phyloP scores from a whole-genome alignment of 176 grass and related monocot genomes.

The Tuctoria greenei region DNA sequence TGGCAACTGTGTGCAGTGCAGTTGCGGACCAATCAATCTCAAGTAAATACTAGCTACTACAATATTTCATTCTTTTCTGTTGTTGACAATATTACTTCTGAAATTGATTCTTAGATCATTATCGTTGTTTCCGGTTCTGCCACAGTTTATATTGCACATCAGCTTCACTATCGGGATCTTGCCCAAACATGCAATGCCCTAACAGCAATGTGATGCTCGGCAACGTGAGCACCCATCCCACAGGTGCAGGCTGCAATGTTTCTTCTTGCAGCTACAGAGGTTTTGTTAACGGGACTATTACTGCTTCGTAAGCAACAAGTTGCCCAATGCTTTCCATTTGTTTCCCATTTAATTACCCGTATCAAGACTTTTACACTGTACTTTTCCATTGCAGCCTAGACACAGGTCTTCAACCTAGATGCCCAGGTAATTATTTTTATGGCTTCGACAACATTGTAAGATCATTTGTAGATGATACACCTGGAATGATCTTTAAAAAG shows the following conservation, averaged over 20 bases:
- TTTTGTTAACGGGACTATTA: constrained; percentile 82
- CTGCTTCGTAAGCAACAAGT: constrained; percentile 55
- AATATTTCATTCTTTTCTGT: neutral
- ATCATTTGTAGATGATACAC: neutral
- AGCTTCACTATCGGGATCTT: constrained; percentile 63
- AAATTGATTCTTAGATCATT: neutral
- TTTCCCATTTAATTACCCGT: neutral
- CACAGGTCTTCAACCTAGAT: constrained; percentile 62
- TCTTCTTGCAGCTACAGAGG: constrained; percentile 81
- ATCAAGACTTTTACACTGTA: constrained; percentile 2
- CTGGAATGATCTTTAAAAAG: neutral
- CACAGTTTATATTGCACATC: constrained; percentile 87
- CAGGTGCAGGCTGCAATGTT: constrained; percentile 78
- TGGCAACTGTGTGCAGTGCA: constrained; percentile 81
- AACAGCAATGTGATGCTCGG: constrained; percentile 82
- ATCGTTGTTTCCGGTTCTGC: neutral
- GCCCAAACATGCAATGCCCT: constrained; percentile 82
- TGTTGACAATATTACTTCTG: neutral
- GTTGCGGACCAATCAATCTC: constrained; percentile 81
- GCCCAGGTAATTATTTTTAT: constrained; percentile 66
- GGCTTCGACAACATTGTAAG: neutral
- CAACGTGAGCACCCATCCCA: constrained; percentile 56
- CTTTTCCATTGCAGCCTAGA: constrained; percentile 46
- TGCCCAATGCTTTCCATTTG: neutral
- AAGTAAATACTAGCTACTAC: constrained; percentile 46